Conservation (phyloP, 78 protist genomes). For the Creolimax fragrantissima region DNA sequence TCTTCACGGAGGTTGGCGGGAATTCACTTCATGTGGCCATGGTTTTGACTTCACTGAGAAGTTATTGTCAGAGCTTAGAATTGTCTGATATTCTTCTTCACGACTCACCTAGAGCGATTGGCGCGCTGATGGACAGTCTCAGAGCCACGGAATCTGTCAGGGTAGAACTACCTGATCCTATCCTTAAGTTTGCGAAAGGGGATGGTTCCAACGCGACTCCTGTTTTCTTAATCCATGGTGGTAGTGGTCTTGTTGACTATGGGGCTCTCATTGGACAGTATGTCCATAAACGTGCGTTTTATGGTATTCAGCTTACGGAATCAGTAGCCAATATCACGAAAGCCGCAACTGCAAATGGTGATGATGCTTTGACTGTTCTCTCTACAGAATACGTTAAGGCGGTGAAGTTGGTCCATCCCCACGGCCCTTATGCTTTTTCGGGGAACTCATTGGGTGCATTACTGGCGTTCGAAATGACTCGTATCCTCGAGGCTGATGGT, state of each 20-base stretch:
- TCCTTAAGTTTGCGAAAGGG: background rate
- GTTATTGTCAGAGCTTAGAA: background rate
- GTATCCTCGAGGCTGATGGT: background rate
- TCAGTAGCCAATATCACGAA: background rate
- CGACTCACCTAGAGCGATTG: background rate
- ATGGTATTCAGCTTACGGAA: slow-evolving; percentile 1
- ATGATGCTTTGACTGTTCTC: background rate
- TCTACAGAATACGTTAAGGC: background rate
- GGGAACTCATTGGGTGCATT: slow-evolving; percentile 7
- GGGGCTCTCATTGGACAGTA: background rate
- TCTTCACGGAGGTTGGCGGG: background rate
- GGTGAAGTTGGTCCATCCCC: background rate
- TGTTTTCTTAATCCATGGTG: background rate
- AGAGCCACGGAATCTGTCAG: background rate
- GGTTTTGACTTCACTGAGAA: background rate
- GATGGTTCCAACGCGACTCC: background rate
- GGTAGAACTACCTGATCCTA: background rate
- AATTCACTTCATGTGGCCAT: background rate
- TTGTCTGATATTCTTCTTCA: background rate
- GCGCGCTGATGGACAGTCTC: background rate
- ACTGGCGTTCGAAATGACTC: slow-evolving; percentile 8
- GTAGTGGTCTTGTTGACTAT: slow-evolving; percentile 2
- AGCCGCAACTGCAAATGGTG: background rate
- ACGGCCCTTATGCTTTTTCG: background rate
- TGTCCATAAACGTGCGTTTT: background rate